Conservation (phyloP, 2,329 filamentous ascomycete species). For the Furcasterigmium sp. region DNA sequence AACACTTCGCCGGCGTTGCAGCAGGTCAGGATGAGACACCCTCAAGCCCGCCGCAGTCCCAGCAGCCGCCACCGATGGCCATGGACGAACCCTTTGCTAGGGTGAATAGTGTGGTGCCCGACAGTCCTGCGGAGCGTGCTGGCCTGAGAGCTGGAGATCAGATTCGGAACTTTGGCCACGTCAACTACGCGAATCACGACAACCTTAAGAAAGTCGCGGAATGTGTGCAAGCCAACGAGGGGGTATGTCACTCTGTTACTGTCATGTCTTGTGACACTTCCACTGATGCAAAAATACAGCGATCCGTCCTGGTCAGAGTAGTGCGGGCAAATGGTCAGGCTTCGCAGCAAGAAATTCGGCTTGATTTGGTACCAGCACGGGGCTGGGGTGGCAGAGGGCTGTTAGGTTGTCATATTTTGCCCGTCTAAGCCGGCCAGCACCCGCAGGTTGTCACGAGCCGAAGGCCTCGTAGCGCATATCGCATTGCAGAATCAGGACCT, state of each 20-base stretch:
- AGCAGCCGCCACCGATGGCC: constrained; percentile 18
- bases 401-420: constrained; percentile 85
- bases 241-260: constrained; percentile 51
- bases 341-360: constrained; percentile 51
- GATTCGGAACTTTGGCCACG: constrained; percentile 79
- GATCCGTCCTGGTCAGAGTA: constrained; percentile 64
- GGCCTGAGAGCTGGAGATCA: constrained; percentile 77
- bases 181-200: constrained; percentile 82
- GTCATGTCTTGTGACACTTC: too few species aligned
- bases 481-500: too few species aligned
- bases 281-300: too few species aligned
- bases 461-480: too few species aligned
- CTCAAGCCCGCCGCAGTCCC: constrained; percentile 5
- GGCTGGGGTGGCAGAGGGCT: constrained; percentile 89
- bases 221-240: constrained; percentile 83
- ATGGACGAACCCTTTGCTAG: constrained; percentile 67
- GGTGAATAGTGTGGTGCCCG: constrained; percentile 74
- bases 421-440: constrained; percentile 64
- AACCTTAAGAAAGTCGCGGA: constrained; percentile 81
- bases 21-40: constrained; percentile 12
- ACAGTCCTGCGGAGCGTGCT: constrained; percentile 77
- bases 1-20: constrained; percentile 66
- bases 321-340: constrained; percentile 40
- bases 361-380: constrained; percentile 69
- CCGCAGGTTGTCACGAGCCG: too few species aligned